A percentile compares a stretch with the other conserved stretches of the same genome.
Evolutionary conservation across 1,284 basidiomycete species (phyloP).

Genomic region (Ceratobasidium sp.): DNA sequence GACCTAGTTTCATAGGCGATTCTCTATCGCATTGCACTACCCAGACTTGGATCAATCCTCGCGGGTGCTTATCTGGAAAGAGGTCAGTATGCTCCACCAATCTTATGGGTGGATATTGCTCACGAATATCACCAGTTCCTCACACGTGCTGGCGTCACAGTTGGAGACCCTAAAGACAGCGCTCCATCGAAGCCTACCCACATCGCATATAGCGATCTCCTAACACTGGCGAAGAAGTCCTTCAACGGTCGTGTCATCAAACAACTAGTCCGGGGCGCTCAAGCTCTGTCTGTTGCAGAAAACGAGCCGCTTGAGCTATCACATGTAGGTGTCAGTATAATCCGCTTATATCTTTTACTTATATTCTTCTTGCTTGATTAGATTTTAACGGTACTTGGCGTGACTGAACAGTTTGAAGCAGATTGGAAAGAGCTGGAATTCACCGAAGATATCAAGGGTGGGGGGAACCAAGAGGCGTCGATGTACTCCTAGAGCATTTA

Average conservation of each 20-base stretch:
- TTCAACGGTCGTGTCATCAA: slow-evolving; percentile 75
- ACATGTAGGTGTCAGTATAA: slow-evolving; percentile 10
- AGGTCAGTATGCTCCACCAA: slow-evolving; percentile 47
- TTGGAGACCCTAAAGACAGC: slow-evolving; percentile 40
- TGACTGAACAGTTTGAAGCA: slow-evolving; percentile 69
- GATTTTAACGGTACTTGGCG: slow-evolving; percentile 69
- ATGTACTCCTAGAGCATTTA: no score
- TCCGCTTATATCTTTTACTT: no score
- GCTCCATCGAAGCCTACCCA: slow-evolving; percentile 29
- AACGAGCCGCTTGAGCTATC: slow-evolving; percentile 54
- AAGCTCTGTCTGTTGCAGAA: slow-evolving; percentile 66
- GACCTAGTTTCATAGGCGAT: slow-evolving; percentile 62
- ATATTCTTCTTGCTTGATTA: slow-evolving; percentile 53
- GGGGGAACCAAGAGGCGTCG: no score
- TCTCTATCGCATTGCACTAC: slow-evolving; percentile 74
- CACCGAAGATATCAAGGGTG: slow-evolving; percentile 35
- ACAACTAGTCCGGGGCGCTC: slow-evolving; percentile 72
- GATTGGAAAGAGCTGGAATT: slow-evolving; percentile 56
- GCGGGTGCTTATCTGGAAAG: slow-evolving; percentile 68
- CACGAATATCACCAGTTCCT: slow-evolving; percentile 59
- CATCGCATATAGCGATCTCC: slow-evolving; percentile 61
- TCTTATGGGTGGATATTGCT: background rate
- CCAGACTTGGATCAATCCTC: slow-evolving; percentile 65
- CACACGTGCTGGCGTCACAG: slow-evolving; percentile 61
- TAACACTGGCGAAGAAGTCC: slow-evolving; percentile 62